Evolutionary conservation across 345 rosid species (phyloP), one percentile per base, ranked within the genome.

Genomic region (Hypericum perforatum): DNA sequence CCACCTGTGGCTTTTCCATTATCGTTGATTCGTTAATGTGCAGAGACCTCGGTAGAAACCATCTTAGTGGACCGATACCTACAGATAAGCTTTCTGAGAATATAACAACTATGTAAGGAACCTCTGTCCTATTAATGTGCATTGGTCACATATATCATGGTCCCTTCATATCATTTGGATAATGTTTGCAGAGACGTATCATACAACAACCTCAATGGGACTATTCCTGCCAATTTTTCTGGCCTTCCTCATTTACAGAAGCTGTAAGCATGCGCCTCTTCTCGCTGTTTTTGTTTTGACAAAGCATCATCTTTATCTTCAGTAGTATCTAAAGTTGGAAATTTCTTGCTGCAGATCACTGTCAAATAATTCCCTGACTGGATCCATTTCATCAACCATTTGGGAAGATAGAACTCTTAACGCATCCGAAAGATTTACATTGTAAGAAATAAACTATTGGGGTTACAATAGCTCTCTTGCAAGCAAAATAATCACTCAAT

Each of bases 31-130:
- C 43, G 52, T 5, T 70, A 39, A 53, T 52, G 71, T 63, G 42
- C 90, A 92, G 98, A 61, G 98, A 85, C 72, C 82, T 92, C 41
- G 78, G 98, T 74, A 68, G 70, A 59, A 92, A 92, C 79, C 72
- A 63, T 61, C 80, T 92, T 49, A 83, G 61, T 63, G 96, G 89
- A 59, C 41, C 90, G 52, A 73, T 92, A 71, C 96, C 95, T 61
- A 8, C 70, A 45, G 55, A 70, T 52, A 74, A 60, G 69, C 94
- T 88, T 66, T 73, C 96, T 16, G 74, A 67, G 39, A 73, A 67
- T 56, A 80, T 92, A 65, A 92, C 96, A 59, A 92, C 96, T 42
- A 78, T 92, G 98, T 92, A 83, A 75, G 79, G 13, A 63, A 51
- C 69, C 45, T 57, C 44, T 11, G 54, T 51, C 58, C 62, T 49